Evolutionary conservation across 2,329 filamentous ascomycete species (phyloP), one percentile per base, ranked within the genome.

Genomic region (Canariomyces notabilis): DNA sequence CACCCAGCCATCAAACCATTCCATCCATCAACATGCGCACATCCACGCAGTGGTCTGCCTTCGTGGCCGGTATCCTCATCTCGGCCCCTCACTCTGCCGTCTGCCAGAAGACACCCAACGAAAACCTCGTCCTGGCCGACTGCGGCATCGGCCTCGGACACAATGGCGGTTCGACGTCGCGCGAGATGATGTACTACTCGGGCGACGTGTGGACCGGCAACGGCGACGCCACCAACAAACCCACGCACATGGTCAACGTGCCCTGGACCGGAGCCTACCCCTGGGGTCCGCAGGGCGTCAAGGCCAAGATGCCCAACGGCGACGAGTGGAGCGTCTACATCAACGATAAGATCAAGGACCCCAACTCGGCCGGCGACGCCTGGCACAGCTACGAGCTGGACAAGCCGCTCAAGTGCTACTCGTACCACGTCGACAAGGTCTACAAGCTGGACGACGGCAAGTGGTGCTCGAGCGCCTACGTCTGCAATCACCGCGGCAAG

Each of bases 391-490:
- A 37, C 15, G 42, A 44, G 42, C 19, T 15, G 16, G 20, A 44
- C 18, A 44, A 37, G 35, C 42, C 42, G 23, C 26, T 44, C 14
- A 44, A 44, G 35, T 44, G 42, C 35, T 44, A 44, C 20, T 44
- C 42, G 4, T 44, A 44, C 26, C 42, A 44, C 22, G 11, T 19
- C 11, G 26, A 44, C 14, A 34, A 26, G 34, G 35, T 44, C 2
- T 44, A 38, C 12, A 22, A 37, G 42, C 26, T 44, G 34, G 42
- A 36, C 20, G 42, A 44, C n/a, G 42, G 42, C 16, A 44, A 44
- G 26, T 44, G 42, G 42, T 44, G 42, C 35, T 38, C 35, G 7
- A 44, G 42, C 36, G 42, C 42, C 12, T 44, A 44, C 36, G 42
- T 44, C 18, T 44, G 42, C 29, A 44, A 44, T 19, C 42, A 44